phyloP scores from a whole-genome alignment of 2,329 filamentous ascomycete species.

The Lasiodiplodia theobromae region DNA sequence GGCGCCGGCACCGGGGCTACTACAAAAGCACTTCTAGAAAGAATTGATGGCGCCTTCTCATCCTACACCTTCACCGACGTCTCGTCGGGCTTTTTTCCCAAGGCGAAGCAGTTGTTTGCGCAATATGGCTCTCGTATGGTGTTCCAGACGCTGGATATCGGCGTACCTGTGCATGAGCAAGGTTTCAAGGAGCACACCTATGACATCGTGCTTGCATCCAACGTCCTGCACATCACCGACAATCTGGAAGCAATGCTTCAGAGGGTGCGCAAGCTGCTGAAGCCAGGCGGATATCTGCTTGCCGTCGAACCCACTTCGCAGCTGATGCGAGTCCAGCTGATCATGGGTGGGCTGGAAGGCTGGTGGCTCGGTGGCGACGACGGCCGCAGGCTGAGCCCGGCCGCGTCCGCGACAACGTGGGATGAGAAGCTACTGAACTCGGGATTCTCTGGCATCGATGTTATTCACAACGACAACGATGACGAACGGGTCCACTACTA shows the following conservation, averaged over 20 bases:
- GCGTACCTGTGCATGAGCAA: conserved; percentile 18
- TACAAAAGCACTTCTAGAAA: conserved; percentile 4
- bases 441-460: conserved; percentile 45
- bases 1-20: conserved; percentile 32
- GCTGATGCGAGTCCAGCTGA: not conserved
- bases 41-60: not conserved
- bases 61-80: conserved; percentile 37
- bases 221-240: conserved; percentile 31
- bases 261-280: conserved; percentile 34
- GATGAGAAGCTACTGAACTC: conserved; percentile 38
- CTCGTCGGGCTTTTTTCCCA: conserved; percentile 35
- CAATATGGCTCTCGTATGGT: conserved; percentile 6
- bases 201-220: conserved; percentile 26
- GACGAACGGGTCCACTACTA: not conserved
- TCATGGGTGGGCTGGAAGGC: not conserved
- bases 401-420: conserved; percentile 39
- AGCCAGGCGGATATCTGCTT: conserved; percentile 54
- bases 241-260: conserved; percentile 28
- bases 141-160: conserved; percentile 28
- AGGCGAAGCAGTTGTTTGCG: conserved; percentile 7
- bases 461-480: conserved; percentile 34
- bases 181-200: conserved; percentile 19
- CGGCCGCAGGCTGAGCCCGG: not conserved
- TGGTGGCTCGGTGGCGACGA: conserved; percentile 30
- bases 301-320: conserved; percentile 28